These are phyloP conservation scores for Alternaria ventricosa DNA, from an alignment of 2,329 filamentous ascomycete genomes.

Conservation along the genomic window DNA sequence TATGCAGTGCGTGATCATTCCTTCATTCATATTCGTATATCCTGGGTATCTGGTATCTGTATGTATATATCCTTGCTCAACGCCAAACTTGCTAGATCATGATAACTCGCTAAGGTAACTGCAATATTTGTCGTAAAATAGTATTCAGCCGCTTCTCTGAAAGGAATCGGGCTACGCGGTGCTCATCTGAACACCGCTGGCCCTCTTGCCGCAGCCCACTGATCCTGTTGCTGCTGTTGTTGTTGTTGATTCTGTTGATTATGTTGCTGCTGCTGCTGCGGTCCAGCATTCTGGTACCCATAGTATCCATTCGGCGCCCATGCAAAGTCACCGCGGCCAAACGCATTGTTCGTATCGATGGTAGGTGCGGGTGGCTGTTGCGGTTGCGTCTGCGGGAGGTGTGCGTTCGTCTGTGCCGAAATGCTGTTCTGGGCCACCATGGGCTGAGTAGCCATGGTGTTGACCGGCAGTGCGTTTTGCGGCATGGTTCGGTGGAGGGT, in stretches of 20 bases:
- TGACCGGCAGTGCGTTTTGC: slow-evolving; percentile 19
- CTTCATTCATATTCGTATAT: background rate
- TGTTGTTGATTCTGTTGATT: slow-evolving; percentile 25
- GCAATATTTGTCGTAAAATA: background rate
- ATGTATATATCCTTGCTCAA: background rate
- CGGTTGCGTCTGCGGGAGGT: slow-evolving; percentile 23
- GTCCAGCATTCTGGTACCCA: slow-evolving; percentile 29
- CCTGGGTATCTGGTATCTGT: background rate
- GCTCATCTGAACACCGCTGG: slow-evolving; percentile 31
- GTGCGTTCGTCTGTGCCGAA: slow-evolving; percentile 5
- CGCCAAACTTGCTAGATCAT: background rate
- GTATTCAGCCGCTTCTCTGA: background rate
- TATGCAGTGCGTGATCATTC: background rate
- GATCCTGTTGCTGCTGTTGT: slow-evolving; percentile 28
- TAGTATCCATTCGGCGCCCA: slow-evolving; percentile 35
- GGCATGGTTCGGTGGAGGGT: slow-evolving; percentile 31
- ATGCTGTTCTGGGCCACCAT: slow-evolving; percentile 13
- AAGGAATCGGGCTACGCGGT: background rate
- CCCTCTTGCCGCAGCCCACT: slow-evolving; percentile 31
- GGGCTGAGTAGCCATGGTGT: slow-evolving; percentile 11
- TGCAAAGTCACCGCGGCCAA: slow-evolving; percentile 30
- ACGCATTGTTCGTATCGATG: slow-evolving; percentile 28
- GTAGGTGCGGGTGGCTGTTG: slow-evolving; percentile 22
- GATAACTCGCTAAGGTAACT: background rate
- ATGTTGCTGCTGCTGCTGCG: slow-evolving; percentile 14